A percentile compares a stretch with the other conserved stretches of the same genome.
These are phyloP conservation scores for Dothiorella sarmentorum DNA, from an alignment of 2,329 filamentous ascomycete genomes.

Conservation along the genomic window DNA sequence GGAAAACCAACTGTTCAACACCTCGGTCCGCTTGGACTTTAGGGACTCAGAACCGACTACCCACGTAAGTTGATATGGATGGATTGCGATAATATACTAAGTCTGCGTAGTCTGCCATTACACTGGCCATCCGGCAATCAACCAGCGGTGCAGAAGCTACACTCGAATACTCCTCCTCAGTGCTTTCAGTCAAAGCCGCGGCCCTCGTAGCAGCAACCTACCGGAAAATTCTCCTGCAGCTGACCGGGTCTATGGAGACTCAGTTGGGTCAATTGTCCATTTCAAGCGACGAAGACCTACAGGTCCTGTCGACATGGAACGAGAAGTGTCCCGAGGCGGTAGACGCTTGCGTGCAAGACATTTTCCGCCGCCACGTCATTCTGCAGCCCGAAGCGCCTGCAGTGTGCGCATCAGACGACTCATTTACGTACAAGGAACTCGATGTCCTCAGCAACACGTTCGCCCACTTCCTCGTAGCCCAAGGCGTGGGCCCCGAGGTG, in stretches of 20 bases:
- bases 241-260: neutral
- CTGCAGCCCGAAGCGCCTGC: conserved; percentile 28
- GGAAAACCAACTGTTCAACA: conserved; percentile 1
- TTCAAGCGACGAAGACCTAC: neutral
- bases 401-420: conserved; percentile 32
- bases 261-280: neutral
- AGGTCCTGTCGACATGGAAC: neutral
- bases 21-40: neutral
- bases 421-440: conserved; percentile 33
- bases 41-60: neutral
- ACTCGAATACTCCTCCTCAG: neutral
- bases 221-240: neutral
- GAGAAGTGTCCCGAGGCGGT: neutral
- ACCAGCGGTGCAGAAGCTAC: neutral
- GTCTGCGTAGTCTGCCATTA: neutral
- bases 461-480: conserved; percentile 29
- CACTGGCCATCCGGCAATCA: neutral
- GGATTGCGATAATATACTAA: neutral
- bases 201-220: neutral
- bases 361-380: conserved; percentile 1
- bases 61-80: neutral
- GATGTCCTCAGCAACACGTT: conserved; percentile 27
- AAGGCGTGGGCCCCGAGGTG: conserved; percentile 31
- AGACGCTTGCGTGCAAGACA: conserved; percentile 2
- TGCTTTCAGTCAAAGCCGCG: conserved; percentile 1